Percentiles rank a stretch among this genome's conserved stretches.
These are phyloP conservation scores for Mortierella antarctica DNA, from an alignment of 192 early-diverging fungal species.

Conservation along the genomic window DNA sequence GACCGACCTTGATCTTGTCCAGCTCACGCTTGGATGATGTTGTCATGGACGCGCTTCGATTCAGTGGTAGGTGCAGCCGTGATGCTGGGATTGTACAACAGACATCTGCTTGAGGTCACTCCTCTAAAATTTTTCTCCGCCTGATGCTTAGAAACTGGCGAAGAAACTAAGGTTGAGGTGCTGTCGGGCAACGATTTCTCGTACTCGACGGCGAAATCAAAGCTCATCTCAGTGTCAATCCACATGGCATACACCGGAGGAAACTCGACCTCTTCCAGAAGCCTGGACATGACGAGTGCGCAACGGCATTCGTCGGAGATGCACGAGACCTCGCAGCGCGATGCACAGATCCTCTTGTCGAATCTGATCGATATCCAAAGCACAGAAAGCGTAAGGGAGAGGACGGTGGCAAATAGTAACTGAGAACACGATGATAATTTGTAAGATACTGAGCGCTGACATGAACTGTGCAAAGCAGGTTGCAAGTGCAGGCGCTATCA, in stretches of 20 bases:
- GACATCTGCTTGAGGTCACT: not conserved
- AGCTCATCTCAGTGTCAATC: constrained; percentile 39
- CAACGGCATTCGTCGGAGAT: not conserved
- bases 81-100: too few relatives aligned
- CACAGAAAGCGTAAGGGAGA: constrained; percentile 40
- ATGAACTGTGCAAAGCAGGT: constrained; percentile 32
- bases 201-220: constrained; percentile 38
- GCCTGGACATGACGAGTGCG: not conserved
- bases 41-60: constrained; percentile 22
- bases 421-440: not conserved
- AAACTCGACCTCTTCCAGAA: not conserved
- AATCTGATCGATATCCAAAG: constrained; percentile 53
- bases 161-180: constrained; percentile 30
- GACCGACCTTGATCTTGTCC: constrained; percentile 41
- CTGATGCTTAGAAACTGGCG: not conserved
- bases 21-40: constrained; percentile 50
- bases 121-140: not conserved
- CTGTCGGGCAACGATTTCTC: constrained; percentile 45
- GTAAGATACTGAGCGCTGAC: not conserved
- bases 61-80: constrained; percentile 12
- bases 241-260: constrained; percentile 1
- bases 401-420: not conserved
- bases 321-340: constrained; percentile 23
- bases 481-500: constrained; percentile 57
- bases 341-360: constrained; percentile 43